Conservation (phyloP, 2,329 filamentous ascomycete species). For the Didymella arachidicola region DNA sequence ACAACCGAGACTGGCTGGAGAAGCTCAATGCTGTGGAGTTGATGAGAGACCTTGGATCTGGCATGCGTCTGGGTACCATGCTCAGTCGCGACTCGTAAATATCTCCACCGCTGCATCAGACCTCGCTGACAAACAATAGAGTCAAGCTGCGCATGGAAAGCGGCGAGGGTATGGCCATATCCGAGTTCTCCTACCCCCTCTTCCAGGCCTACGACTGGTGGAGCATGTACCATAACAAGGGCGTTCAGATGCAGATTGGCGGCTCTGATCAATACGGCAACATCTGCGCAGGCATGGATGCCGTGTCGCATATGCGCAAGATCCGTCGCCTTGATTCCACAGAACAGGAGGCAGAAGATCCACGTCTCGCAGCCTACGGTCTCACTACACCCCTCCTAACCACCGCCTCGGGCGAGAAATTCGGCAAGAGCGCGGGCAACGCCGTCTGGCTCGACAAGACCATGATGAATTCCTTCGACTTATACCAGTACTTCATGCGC, state of each 20-base stretch:
- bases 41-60: conserved; percentile 74
- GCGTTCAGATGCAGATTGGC: conserved; percentile 86
- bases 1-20: conserved; percentile 87
- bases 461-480: conserved; percentile 81
- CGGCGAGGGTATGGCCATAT: conserved; percentile 91
- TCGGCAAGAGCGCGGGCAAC: conserved; percentile 94
- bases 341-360: conserved; percentile 42
- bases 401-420: conserved; percentile 84
- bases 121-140: conserved; percentile 49
- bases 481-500: conserved; percentile 89
- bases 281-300: conserved; percentile 87
- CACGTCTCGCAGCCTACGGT: conserved; percentile 69
- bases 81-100: conserved; percentile 85
- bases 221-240: conserved; percentile 75
- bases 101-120: not conserved
- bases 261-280: conserved; percentile 97
- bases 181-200: conserved; percentile 91
- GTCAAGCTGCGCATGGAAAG: conserved; percentile 85
- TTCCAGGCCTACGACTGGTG: conserved; percentile 98
- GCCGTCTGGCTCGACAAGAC: conserved; percentile 89
- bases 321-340: conserved; percentile 26
- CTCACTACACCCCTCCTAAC: conserved; percentile 92
- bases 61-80: conserved; percentile 84
- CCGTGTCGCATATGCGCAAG: conserved; percentile 76
- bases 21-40: conserved; percentile 76